A percentile compares a stretch with the other conserved stretches of the same genome.
phyloP scores from a whole-genome alignment of 371 early-diverging fungal genomes.

The Mucor mucedo region DNA sequence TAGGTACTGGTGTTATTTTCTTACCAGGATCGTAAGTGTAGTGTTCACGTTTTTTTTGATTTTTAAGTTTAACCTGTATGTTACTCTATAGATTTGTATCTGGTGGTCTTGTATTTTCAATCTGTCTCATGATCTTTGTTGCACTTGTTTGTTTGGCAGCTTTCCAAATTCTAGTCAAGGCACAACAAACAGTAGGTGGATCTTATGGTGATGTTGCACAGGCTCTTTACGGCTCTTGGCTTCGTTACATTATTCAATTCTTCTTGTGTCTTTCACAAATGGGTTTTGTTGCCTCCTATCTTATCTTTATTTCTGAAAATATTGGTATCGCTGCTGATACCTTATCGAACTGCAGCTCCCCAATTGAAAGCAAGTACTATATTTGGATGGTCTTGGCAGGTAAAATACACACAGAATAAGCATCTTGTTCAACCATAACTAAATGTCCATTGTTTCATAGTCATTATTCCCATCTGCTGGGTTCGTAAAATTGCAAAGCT shows the following conservation, averaged over 20 bases:
- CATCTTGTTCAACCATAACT: too few species aligned
- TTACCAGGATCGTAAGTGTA: conserved; percentile 65
- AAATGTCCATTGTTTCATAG: neutral
- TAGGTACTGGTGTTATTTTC: conserved; percentile 74
- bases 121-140: conserved; percentile 39
- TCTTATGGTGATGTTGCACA: conserved; percentile 83
- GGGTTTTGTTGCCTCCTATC: conserved; percentile 84
- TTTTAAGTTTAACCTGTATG: conserved; percentile 10
- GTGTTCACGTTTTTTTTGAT: too few species aligned
- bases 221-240: conserved; percentile 68
- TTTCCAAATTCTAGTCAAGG: conserved; percentile 38
- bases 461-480: conserved; percentile 80
- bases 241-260: conserved; percentile 64
- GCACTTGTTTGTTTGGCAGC: conserved; percentile 36
- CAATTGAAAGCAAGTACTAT: conserved; percentile 60
- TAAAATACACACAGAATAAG: neutral
- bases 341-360: conserved; percentile 60
- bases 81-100: conserved; percentile 40
- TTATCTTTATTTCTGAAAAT: conserved; percentile 86
- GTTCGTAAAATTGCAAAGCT: conserved; percentile 80
- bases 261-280: conserved; percentile 80
- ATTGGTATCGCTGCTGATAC: conserved; percentile 68
- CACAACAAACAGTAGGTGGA: conserved; percentile 58
- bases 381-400: conserved; percentile 70
- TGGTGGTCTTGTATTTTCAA: conserved; percentile 47